phyloP scores from a whole-genome alignment of 306 rosid species.

The Gillenia trifoliata region DNA sequence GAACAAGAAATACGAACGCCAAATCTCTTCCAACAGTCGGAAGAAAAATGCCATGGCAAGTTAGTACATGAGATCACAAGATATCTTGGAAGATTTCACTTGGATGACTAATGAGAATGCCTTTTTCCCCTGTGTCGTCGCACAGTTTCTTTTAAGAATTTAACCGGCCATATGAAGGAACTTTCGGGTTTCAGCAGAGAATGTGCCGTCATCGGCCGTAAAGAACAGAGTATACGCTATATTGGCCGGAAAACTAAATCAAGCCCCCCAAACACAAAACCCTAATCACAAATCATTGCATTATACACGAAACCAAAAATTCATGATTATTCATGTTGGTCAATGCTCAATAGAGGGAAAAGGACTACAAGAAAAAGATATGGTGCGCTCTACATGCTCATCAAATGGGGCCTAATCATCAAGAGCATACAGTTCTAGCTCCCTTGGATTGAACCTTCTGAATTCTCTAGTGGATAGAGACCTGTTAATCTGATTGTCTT shows the following conservation, averaged over 20 bases:
- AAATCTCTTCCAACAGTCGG: too few relatives aligned
- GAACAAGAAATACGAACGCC: too few relatives aligned
- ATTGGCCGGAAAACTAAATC: not conserved
- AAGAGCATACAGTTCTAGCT: conserved; percentile 34
- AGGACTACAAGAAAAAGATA: conserved; percentile 1
- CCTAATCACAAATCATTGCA: conserved; percentile 1
- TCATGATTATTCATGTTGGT: conserved; percentile 1
- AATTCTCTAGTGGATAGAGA: conserved; percentile 69
- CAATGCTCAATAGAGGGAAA: not conserved
- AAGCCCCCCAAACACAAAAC: too few relatives aligned
- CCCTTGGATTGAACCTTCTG: conserved; percentile 28
- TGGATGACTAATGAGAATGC: too few relatives aligned
- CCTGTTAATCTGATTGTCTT: conserved; percentile 42
- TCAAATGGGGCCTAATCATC: conserved; percentile 16
- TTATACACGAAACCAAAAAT: not conserved
- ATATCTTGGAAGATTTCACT: too few relatives aligned
- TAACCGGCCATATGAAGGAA: too few relatives aligned
- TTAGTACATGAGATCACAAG: too few relatives aligned
- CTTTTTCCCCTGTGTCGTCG: too few relatives aligned
- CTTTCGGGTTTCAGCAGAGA: not conserved
- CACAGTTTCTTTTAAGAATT: too few relatives aligned
- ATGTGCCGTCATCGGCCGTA: not conserved
- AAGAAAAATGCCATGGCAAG: too few relatives aligned
- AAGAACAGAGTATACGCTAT: not conserved
- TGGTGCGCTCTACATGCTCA: not conserved